Evolutionary conservation across 140 eudicot genomes (phyloP).

Genomic region (Stevia rebaudiana): DNA sequence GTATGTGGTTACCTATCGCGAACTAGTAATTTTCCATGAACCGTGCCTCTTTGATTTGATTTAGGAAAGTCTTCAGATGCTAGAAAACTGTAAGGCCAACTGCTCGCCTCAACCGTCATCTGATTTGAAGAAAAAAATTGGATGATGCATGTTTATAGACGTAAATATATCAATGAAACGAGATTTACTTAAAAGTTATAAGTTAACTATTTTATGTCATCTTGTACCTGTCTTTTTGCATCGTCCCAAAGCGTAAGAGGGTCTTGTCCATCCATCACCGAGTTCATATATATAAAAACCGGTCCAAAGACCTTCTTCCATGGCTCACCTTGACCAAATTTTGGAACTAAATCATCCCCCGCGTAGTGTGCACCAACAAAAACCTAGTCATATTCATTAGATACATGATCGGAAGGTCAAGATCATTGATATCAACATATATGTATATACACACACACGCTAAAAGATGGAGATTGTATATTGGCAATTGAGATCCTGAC

Average conservation of each 20-base stretch:
- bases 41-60: slow-evolving; percentile 65
- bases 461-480: too few relatives aligned
- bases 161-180: background rate
- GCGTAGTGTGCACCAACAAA: slow-evolving; percentile 83
- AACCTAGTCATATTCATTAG: slow-evolving; percentile 33
- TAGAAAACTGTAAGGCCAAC: slow-evolving; percentile 81
- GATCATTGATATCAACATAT: too few relatives aligned
- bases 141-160: background rate
- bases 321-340: slow-evolving; percentile 64
- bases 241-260: slow-evolving; percentile 71
- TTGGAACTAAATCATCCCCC: slow-evolving; percentile 67
- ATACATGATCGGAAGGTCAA: background rate
- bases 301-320: slow-evolving; percentile 98
- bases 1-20: slow-evolving; percentile 50
- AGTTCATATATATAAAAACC: slow-evolving; percentile 62
- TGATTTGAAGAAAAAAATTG: slow-evolving; percentile 14
- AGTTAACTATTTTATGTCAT: background rate
- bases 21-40: slow-evolving; percentile 58
- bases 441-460: background rate
- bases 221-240: slow-evolving; percentile 68
- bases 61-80: slow-evolving; percentile 73
- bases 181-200: background rate
- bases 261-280: slow-evolving; percentile 40
- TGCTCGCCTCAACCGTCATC: slow-evolving; percentile 52
- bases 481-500: background rate